Conservation (phyloP, 192 early-diverging fungal genomes). For the Jimgerdemannia flammicorona region DNA sequence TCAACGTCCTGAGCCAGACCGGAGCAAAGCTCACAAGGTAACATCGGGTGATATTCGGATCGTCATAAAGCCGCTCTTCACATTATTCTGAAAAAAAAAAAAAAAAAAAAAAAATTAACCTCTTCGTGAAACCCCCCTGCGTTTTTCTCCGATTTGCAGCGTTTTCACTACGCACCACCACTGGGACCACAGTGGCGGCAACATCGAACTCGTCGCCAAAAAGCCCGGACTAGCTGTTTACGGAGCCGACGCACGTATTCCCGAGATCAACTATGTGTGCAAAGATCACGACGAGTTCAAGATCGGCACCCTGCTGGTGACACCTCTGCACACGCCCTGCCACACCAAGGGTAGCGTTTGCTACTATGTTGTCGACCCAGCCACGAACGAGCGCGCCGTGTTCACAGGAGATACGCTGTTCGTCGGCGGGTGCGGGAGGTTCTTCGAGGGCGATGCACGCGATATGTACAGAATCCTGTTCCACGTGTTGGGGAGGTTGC, state of each 20-base stretch:
- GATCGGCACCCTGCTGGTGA: constrained; percentile 69
- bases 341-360: constrained; percentile 88
- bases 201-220: constrained; percentile 49
- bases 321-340: constrained; percentile 73
- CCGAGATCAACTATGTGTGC: constrained; percentile 69
- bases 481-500: constrained; percentile 48
- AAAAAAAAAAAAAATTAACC: background rate
- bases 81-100: background rate
- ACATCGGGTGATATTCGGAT: too few relatives aligned
- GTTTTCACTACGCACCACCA: constrained; percentile 86
- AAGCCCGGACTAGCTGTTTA: constrained; percentile 67
- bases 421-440: constrained; percentile 50
- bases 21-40: constrained; percentile 49
- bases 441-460: constrained; percentile 53
- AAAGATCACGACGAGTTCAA: constrained; percentile 69
- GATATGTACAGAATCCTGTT: constrained; percentile 57
- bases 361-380: constrained; percentile 68
- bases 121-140: background rate
- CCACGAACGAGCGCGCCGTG: constrained; percentile 31
- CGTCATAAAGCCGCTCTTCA: too few relatives aligned
- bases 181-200: constrained; percentile 84
- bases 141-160: constrained; percentile 19
- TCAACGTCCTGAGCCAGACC: constrained; percentile 47
- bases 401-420: constrained; percentile 49
- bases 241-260: constrained; percentile 87